Percentiles rank a stretch among this genome's conserved stretches.
Evolutionary conservation across 176 grass and related monocot genomes (phyloP).

Genomic region (Musa troglodytarum): DNA sequence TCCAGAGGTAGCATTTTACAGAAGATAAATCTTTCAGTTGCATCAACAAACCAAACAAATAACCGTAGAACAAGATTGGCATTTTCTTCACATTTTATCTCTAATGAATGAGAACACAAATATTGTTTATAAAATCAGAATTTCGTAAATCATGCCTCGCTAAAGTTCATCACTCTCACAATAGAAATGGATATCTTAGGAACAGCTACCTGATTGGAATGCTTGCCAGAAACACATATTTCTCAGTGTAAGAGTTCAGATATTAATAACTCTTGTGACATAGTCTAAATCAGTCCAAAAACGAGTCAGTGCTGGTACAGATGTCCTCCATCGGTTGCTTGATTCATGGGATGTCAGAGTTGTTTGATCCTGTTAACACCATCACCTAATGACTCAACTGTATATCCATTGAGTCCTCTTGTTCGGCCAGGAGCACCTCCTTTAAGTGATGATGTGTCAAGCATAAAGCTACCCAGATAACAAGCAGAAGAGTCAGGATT

Average conservation of each 20-base stretch:
- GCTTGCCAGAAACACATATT: background rate
- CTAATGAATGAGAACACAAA: background rate
- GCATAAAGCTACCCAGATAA: conserved; percentile 23
- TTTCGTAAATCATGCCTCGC: background rate
- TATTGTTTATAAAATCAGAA: background rate
- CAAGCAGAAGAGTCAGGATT: background rate
- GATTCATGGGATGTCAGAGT: background rate
- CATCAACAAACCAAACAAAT: background rate
- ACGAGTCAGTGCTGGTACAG: background rate
- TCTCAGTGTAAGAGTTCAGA: background rate
- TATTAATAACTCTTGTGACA: background rate
- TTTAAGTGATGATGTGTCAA: conserved; percentile 47
- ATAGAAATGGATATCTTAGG: background rate
- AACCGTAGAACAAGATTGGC: background rate
- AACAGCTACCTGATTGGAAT: background rate
- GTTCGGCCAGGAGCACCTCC: conserved; percentile 75
- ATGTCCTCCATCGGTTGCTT: background rate
- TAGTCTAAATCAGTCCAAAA: background rate
- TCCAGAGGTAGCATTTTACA: too few relatives aligned
- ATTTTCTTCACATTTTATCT: background rate
- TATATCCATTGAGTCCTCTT: conserved; percentile 37
- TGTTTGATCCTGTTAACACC: background rate
- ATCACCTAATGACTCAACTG: background rate
- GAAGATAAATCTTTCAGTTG: too few relatives aligned
- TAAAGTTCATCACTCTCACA: background rate